Percentiles rank a stretch among this genome's conserved stretches.
Conservation (phyloP, 768 basidiomycete genomes). For the Leucosporidium yakuticum region DNA sequence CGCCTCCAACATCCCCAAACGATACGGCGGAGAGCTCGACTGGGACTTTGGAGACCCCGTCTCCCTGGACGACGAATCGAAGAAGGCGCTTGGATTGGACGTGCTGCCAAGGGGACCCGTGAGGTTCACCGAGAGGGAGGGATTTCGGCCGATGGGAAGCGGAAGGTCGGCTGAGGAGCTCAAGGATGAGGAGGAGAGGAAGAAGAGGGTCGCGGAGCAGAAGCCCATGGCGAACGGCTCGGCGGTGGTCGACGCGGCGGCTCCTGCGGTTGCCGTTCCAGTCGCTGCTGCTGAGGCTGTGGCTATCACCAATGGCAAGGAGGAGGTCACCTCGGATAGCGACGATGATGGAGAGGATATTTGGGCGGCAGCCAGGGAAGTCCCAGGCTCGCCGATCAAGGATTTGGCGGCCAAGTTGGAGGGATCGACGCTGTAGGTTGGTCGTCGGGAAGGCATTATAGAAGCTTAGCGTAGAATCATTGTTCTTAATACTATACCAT, state of each 20-base stretch:
- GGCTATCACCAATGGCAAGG: background rate
- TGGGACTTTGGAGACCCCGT: slow-evolving; percentile 61
- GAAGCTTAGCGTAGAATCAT: too few relatives aligned
- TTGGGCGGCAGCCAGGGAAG: slow-evolving; percentile 14
- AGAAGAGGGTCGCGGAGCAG: background rate
- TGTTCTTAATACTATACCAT: too few relatives aligned
- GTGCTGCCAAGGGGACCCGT: slow-evolving; percentile 16
- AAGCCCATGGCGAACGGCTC: background rate
- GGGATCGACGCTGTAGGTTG: slow-evolving; percentile 12
- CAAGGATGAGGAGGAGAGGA: background rate
- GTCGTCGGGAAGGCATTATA: background rate
- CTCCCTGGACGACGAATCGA: slow-evolving; percentile 56
- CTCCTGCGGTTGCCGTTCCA: background rate
- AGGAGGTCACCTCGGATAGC: background rate
- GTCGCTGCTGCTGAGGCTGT: background rate
- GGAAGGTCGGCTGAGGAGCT: slow-evolving; percentile 1
- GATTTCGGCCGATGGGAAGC: background rate
- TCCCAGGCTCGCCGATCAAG: slow-evolving; percentile 15
- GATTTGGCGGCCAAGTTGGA: slow-evolving; percentile 19
- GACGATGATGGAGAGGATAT: background rate
- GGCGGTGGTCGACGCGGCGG: background rate
- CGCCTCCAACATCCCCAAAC: slow-evolving; percentile 54
- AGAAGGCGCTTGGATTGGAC: slow-evolving; percentile 12
- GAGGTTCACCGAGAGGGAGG: slow-evolving; percentile 7
- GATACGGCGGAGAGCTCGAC: slow-evolving; percentile 67